A percentile compares a stretch with the other conserved stretches of the same genome.
phyloP scores from a whole-genome alignment of 2,329 filamentous ascomycete species.

The Dissoconium aciculare region DNA sequence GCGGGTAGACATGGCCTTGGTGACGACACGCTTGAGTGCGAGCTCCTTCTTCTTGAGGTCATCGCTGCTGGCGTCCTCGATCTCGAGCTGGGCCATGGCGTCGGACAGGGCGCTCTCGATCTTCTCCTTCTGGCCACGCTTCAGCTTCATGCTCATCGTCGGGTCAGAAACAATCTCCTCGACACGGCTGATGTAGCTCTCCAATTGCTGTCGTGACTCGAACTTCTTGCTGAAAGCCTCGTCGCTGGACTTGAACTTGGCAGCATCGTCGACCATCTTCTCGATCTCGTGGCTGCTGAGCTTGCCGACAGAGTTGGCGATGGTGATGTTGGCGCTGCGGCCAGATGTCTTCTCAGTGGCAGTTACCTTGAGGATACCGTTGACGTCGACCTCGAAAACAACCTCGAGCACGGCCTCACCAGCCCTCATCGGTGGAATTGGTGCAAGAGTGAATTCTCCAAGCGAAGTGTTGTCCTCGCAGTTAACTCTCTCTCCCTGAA shows the following conservation, averaged over 20 bases:
- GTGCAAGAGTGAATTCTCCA: constrained; percentile 89
- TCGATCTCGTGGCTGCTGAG: constrained; percentile 89
- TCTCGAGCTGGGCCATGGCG: constrained; percentile 92
- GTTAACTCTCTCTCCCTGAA: constrained; percentile 93
- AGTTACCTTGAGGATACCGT: constrained; percentile 92
- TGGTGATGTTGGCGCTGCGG: constrained; percentile 97
- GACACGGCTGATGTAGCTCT: constrained; percentile 95
- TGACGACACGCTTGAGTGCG: constrained; percentile 90
- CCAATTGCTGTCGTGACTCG: constrained; percentile 96
- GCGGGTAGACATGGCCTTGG: constrained; percentile 48
- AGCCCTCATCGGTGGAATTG: constrained; percentile 58
- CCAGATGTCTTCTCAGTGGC: constrained; percentile 98
- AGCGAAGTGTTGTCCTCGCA: constrained; percentile 97
- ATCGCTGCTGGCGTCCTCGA: constrained; percentile 79
- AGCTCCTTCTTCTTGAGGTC: constrained; percentile 99
- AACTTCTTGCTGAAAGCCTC: constrained; percentile 99
- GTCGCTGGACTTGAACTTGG: constrained; percentile 96
- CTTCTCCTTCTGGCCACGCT: constrained; percentile 99
- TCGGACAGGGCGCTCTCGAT: constrained; percentile 94
- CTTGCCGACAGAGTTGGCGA: constrained; percentile 98
- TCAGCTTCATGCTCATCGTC: constrained; percentile 87
- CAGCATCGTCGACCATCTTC: constrained; percentile 92
- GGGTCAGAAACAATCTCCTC: constrained; percentile 99
- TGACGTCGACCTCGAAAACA: constrained; percentile 98
- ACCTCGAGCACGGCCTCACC: constrained; percentile 94